phyloP scores from a whole-genome alignment of 495 filamentous ascomycete species.

The Friedmanniomyces endolithicus region DNA sequence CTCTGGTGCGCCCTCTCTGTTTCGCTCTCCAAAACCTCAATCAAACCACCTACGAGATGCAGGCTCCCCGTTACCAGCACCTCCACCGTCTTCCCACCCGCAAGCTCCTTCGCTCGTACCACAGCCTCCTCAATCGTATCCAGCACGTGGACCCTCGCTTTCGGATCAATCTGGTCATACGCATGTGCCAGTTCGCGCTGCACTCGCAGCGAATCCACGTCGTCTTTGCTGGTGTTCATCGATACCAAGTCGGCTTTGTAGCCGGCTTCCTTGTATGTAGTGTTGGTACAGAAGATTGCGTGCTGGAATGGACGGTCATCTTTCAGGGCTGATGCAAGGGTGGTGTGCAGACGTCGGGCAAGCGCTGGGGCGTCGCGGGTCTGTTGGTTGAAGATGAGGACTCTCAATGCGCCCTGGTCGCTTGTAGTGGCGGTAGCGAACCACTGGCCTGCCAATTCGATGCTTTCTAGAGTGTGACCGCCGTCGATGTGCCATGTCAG shows the following conservation, averaged over 20 bases:
- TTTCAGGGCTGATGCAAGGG: constrained; percentile 45
- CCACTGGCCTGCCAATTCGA: constrained; percentile 68
- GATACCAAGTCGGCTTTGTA: constrained; percentile 70
- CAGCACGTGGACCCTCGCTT: constrained; percentile 49
- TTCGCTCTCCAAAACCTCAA: constrained; percentile 57
- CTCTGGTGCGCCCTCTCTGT: neutral
- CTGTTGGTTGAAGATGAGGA: constrained; percentile 94
- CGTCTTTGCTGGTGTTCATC: constrained; percentile 53
- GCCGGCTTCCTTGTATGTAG: constrained; percentile 58
- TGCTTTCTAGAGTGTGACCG: constrained; percentile 81
- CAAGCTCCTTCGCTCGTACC: constrained; percentile 47
- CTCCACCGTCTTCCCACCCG: constrained; percentile 20
- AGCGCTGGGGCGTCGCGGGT: constrained; percentile 58
- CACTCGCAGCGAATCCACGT: constrained; percentile 54
- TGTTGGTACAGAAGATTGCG: constrained; percentile 80
- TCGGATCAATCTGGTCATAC: constrained; percentile 56
- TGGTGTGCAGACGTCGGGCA: constrained; percentile 54
- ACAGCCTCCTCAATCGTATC: constrained; percentile 81
- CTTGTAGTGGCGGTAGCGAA: constrained; percentile 39
- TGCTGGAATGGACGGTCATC: constrained; percentile 54
- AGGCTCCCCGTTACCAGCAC: constrained; percentile 72
- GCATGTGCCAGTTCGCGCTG: constrained; percentile 62
- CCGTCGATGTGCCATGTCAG: constrained; percentile 84
- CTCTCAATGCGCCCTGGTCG: constrained; percentile 28
- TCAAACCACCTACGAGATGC: constrained; percentile 71